Percentiles rank a stretch among this genome's conserved stretches.
These are phyloP conservation scores for Fusarium hainanense DNA, from an alignment of 2,329 filamentous ascomycete species.

Conservation along the genomic window DNA sequence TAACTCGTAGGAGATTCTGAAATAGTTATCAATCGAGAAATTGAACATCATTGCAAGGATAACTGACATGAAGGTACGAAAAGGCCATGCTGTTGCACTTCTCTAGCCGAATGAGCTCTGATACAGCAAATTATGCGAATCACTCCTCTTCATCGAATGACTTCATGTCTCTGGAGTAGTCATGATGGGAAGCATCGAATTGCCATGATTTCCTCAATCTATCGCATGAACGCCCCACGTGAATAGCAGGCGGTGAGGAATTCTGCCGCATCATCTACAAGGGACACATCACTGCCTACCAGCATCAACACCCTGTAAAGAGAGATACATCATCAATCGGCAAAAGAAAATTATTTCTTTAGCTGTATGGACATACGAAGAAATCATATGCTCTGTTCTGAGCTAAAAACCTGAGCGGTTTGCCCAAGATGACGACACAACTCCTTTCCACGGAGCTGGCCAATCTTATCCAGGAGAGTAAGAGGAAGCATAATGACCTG, in stretches of 20 bases:
- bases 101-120: neutral
- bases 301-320: constrained; percentile 27
- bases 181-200: constrained; percentile 16
- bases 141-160: neutral
- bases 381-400: constrained; percentile 41
- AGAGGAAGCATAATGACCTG: constrained; percentile 91
- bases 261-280: constrained; percentile 48
- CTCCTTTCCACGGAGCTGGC: constrained; percentile 88
- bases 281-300: constrained; percentile 47
- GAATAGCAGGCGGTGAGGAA: constrained; percentile 45
- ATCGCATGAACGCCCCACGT: constrained; percentile 35
- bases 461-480: constrained; percentile 94
- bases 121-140: neutral
- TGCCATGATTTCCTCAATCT: constrained; percentile 11
- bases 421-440: constrained; percentile 84
- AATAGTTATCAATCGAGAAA: neutral
- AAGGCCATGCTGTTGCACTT: neutral
- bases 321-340: constrained; percentile 33
- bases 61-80: too few species aligned
- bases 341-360: constrained; percentile 12
- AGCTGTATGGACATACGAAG: constrained; percentile 46
- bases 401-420: constrained; percentile 37
- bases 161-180: neutral
- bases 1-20: neutral
- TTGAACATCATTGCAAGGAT: too few species aligned